Conservation (phyloP, 2,329 filamentous ascomycete species). For the Dryadomyces sulphureus region DNA sequence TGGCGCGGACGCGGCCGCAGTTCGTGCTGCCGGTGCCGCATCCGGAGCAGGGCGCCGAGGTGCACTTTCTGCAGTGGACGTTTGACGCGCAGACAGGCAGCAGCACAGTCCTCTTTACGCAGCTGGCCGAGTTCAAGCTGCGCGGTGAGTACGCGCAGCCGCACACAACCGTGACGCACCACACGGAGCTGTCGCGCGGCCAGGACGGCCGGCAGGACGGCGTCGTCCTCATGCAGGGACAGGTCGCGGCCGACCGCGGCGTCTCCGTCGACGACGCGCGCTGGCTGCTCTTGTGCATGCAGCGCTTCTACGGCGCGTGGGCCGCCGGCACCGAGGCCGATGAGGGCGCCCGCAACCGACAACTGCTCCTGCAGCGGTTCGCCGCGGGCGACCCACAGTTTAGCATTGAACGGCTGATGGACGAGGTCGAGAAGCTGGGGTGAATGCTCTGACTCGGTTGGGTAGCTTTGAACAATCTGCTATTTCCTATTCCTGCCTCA, state of each 20-base stretch:
- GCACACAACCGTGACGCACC: conserved; percentile 88
- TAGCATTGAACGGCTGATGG: conserved; percentile 68
- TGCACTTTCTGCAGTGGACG: conserved; percentile 94
- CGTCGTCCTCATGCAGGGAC: conserved; percentile 74
- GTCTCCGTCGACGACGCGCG: conserved; percentile 69
- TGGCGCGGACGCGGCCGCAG: conserved; percentile 63
- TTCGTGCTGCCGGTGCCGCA: conserved; percentile 83
- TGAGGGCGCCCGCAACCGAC: conserved; percentile 47
- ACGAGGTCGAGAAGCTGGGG: conserved; percentile 73
- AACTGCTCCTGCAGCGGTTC: conserved; percentile 67
- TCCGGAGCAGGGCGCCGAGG: conserved; percentile 57
- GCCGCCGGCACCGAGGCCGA: conserved; percentile 23
- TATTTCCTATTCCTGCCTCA: too few species aligned
- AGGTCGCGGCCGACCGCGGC: conserved; percentile 60
- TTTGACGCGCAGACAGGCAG: conserved; percentile 41
- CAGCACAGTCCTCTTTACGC: conserved; percentile 78
- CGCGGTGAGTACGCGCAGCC: conserved; percentile 80
- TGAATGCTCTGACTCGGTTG: conserved; percentile 13
- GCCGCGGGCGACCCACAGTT: conserved; percentile 64
- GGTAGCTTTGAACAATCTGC: too few species aligned
- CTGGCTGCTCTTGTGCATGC: conserved; percentile 83
- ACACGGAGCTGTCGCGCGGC: conserved; percentile 60
- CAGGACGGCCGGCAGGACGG: conserved; percentile 34
- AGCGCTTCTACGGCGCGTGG: conserved; percentile 76
- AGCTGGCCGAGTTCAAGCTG: conserved; percentile 83